A percentile compares a stretch with the other conserved stretches of the same genome.
phyloP scores from a whole-genome alignment of 768 basidiomycete species.

The Tremella yokohamensis region DNA sequence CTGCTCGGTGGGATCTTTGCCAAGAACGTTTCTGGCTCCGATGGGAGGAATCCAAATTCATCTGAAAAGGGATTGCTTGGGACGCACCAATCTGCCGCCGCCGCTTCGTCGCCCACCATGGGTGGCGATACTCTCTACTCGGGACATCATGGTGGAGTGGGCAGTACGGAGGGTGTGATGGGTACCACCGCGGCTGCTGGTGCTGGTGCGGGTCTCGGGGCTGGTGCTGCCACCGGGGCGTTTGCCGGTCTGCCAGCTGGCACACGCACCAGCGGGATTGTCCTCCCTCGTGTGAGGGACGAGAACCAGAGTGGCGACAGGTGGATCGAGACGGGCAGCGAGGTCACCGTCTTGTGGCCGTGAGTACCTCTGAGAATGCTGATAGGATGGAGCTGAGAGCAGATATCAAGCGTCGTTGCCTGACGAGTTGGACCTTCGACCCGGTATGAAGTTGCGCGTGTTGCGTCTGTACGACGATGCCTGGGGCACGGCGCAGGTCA shows the following conservation, averaged over 20 bases:
- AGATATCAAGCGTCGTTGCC: conserved; percentile 46
- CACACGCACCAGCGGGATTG: conserved; percentile 33
- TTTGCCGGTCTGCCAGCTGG: conserved; percentile 17
- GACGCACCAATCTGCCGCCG: conserved; percentile 6
- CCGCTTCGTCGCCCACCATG: conserved; percentile 30
- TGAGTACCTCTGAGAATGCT: conserved; percentile 18
- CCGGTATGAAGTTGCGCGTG: conserved; percentile 48
- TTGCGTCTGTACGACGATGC: conserved; percentile 49
- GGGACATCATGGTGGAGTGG: conserved; percentile 6
- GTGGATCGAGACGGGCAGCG: conserved; percentile 44
- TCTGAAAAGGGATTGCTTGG: conserved; percentile 42
- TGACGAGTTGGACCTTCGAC: conserved; percentile 48
- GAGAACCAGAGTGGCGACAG: conserved; percentile 46
- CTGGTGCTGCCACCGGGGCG: conserved; percentile 9
- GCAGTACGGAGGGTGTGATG: conserved; percentile 5
- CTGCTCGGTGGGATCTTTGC: conserved; percentile 24
- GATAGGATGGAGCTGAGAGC: neutral
- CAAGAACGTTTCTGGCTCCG: conserved; percentile 7
- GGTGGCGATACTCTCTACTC: conserved; percentile 39
- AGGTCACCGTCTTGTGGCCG: conserved; percentile 49
- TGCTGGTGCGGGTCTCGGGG: conserved; percentile 10
- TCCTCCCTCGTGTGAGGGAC: conserved; percentile 45
- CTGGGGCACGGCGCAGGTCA: conserved; percentile 48
- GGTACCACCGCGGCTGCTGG: neutral
- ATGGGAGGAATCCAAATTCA: conserved; percentile 8